Evolutionary conservation across 352 stramenopile species (phyloP).

Genomic region (Aphanomyces stellatus): DNA sequence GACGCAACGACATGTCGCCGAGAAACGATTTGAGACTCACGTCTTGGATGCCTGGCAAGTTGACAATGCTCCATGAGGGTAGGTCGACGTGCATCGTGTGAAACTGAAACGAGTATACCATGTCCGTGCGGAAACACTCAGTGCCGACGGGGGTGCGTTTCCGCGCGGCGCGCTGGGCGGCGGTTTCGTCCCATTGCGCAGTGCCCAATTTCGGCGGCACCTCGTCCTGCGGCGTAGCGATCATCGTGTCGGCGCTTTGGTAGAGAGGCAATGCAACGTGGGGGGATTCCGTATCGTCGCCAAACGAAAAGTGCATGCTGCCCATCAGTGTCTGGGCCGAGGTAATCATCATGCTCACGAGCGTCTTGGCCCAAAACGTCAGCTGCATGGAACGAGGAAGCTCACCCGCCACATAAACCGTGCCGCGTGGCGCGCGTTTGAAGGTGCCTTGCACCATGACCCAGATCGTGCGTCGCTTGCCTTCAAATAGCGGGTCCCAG

Average conservation of each 20-base stretch:
- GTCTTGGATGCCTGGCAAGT: conserved; percentile 32
- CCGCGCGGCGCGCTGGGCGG: conserved; percentile 24
- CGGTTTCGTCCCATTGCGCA: conserved; percentile 32
- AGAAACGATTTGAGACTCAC: conserved; percentile 33
- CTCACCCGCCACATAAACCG: conserved; percentile 44
- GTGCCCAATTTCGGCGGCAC: conserved; percentile 26
- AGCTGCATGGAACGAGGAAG: conserved; percentile 27
- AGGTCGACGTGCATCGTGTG: conserved; percentile 40
- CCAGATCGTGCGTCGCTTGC: conserved; percentile 33
- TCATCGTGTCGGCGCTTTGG: conserved; percentile 39
- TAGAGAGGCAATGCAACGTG: conserved; percentile 47
- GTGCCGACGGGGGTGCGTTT: conserved; percentile 17
- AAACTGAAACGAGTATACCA: conserved; percentile 54
- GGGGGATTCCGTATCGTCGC: conserved; percentile 27
- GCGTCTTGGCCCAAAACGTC: conserved; percentile 29
- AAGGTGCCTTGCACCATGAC: conserved; percentile 60
- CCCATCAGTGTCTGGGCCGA: conserved; percentile 31
- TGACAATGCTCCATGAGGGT: conserved; percentile 39
- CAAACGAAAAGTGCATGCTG: conserved; percentile 35
- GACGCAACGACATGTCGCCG: conserved; percentile 29
- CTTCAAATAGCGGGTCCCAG: conserved; percentile 33
- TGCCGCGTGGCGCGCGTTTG: conserved; percentile 29
- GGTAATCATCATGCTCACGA: conserved; percentile 31
- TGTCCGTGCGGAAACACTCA: conserved; percentile 30
- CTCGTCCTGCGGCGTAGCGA: conserved; percentile 25